Base-by-base conservation (phyloP, 1,284 basidiomycete genomes). In the Naganishia liquefaciens region DNA sequence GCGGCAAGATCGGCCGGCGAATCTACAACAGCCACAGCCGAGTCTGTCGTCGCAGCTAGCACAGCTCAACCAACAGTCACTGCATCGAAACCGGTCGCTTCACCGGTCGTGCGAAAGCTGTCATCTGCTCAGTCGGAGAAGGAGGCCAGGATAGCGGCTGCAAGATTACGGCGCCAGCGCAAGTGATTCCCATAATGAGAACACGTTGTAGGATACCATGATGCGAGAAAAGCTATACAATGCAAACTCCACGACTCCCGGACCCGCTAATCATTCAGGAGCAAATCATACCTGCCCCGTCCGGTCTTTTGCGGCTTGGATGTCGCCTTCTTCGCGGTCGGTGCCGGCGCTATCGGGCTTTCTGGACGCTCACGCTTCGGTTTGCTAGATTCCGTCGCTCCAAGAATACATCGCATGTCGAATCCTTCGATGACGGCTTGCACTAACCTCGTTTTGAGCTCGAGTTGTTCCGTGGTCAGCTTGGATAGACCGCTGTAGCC, bases 161-260 rank as follows among this genome's bases (percentile, higher is more conserved):
- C 57, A 46, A 47, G 57, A 37, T 49, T 60, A 39, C 46, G 57
- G 9, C 57, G 57, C 40, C 57, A 60, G n/a, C 57, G 57, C 46
- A 49, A 40, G 57, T 60, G 49, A 37, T 19, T 5, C 19, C 17
- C 21, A 60, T 27, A 13, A 25, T 21, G 33, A 57, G n/a, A 6
- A 23, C 21, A 43, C 23, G 57, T 50, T 60, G 57, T 60, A 60
- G 23, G 11, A 53, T 33, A 33, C 23, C 46, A 47, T 47, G n/a
- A 25, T 47, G n/a, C 46, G 21, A 47, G 11, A n/a, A 37, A 47
- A 11, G 46, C 49, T 51, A 51, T 33, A 51, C 17, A 37, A 28
- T 51, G 27, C 28, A 44, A 11, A 49, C 49, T 49, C 7, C 28
- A 28, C 47, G 25, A 13, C 25, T 28, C 10, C 15, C 43, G 27